Evolutionary conservation across 2,329 filamentous ascomycete genomes (phyloP).

Genomic region (Thielaviopsis euricoi): DNA sequence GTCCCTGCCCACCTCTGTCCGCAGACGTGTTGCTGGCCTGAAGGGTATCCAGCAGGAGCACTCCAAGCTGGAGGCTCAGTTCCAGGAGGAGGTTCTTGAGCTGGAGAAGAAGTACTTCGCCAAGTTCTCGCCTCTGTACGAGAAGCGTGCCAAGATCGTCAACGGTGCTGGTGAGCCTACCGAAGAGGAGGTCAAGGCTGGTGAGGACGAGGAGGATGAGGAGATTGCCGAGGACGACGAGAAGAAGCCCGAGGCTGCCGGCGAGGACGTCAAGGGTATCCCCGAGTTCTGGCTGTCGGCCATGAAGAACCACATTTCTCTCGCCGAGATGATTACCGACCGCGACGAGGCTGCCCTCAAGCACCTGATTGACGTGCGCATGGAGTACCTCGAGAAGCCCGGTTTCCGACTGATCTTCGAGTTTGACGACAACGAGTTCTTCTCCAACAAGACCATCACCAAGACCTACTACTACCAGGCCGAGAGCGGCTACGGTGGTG

Average conservation of each 20-base stretch:
- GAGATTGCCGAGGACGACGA: constrained; percentile 39
- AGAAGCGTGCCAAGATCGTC: constrained; percentile 85
- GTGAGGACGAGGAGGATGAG: constrained; percentile 63
- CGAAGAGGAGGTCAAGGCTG: constrained; percentile 71
- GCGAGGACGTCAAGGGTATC: constrained; percentile 54
- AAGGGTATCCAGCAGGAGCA: constrained; percentile 99
- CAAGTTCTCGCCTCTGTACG: constrained; percentile 94
- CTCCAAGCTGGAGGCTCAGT: constrained; percentile 93
- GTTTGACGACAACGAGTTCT: constrained; percentile 88
- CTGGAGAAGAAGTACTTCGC: constrained; percentile 99
- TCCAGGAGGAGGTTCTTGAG: constrained; percentile 95
- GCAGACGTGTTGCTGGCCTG: constrained; percentile 82
- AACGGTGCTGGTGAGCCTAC: constrained; percentile 78
- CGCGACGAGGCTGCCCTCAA: constrained; percentile 90
- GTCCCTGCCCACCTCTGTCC: constrained; percentile 75
- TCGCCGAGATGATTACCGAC: constrained; percentile 97
- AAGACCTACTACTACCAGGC: constrained; percentile 99
- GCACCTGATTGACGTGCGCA: constrained; percentile 78
- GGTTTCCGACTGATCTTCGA: constrained; percentile 98
- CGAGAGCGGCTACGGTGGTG: constrained; percentile 93
- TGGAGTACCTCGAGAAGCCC: constrained; percentile 98
- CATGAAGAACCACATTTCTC: constrained; percentile 98
- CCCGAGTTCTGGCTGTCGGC: constrained; percentile 99
- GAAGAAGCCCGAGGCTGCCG: constrained; percentile 31
- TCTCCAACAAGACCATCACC: constrained; percentile 90